Conservation (phyloP, 768 basidiomycete genomes). For the Lanmaoa rubissima region DNA sequence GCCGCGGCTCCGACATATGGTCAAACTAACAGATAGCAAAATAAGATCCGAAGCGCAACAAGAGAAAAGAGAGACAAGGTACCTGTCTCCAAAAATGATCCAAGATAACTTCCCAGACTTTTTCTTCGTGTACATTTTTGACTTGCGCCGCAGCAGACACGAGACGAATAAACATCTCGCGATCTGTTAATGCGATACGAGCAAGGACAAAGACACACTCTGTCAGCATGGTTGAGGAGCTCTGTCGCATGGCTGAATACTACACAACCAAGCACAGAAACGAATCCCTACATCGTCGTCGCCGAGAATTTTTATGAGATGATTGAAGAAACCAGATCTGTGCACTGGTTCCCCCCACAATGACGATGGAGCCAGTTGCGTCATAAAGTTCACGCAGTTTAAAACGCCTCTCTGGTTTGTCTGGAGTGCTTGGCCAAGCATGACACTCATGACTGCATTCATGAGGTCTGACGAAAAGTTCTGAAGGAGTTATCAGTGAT, state of each 20-base stretch:
- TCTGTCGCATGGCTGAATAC: slow-evolving; percentile 23
- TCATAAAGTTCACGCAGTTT: slow-evolving; percentile 53
- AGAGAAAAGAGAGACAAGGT: slow-evolving; percentile 20
- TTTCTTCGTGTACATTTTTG: slow-evolving; percentile 45
- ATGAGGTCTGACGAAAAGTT: slow-evolving; percentile 55
- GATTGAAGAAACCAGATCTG: slow-evolving; percentile 66
- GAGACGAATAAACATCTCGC: slow-evolving; percentile 66
- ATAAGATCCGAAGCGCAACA: not conserved
- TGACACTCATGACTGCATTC: slow-evolving; percentile 49
- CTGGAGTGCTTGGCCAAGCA: slow-evolving; percentile 47
- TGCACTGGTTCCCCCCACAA: slow-evolving; percentile 77
- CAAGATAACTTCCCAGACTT: slow-evolving; percentile 63
- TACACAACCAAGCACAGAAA: not conserved
- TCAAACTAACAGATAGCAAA: slow-evolving; percentile 61
- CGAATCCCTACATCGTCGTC: slow-evolving; percentile 58
- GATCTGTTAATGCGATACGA: slow-evolving; percentile 66
- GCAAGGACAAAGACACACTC: slow-evolving; percentile 75
- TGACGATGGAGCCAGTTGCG: slow-evolving; percentile 60
- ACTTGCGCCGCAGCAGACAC: slow-evolving; percentile 59
- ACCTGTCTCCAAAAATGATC: slow-evolving; percentile 86
- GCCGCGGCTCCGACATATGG: slow-evolving; percentile 81
- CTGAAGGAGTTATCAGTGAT: slow-evolving; percentile 35
- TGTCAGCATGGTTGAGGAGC: slow-evolving; percentile 42
- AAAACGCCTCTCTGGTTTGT: slow-evolving; percentile 64
- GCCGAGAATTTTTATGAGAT: slow-evolving; percentile 55